phyloP scores from a whole-genome alignment of 768 basidiomycete species.

The Boletus sp. region DNA sequence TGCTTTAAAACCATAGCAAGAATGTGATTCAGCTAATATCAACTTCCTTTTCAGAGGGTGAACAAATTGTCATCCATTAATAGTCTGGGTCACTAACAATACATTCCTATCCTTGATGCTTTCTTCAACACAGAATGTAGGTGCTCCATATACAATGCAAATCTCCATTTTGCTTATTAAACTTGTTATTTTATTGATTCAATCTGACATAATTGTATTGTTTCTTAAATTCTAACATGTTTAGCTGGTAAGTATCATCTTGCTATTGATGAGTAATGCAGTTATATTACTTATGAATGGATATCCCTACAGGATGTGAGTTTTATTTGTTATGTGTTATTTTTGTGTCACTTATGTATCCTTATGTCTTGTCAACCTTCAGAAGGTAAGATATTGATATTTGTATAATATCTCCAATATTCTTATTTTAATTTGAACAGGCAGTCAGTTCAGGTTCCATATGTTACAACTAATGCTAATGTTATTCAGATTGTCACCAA shows the following conservation, averaged over 20 bases:
- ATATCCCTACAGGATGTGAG: background rate
- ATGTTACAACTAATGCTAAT: background rate
- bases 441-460: background rate
- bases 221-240: background rate
- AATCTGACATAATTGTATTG: background rate
- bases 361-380: background rate
- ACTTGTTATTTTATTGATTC: background rate
- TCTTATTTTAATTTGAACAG: background rate
- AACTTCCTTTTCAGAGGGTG: background rate
- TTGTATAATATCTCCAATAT: background rate
- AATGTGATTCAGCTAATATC: background rate
- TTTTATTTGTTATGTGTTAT: background rate
- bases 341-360: background rate
- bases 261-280: no score
- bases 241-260: background rate
- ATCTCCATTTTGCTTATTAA: background rate
- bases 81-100: background rate
- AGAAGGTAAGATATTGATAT: background rate
- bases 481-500: background rate
- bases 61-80: background rate
- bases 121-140: background rate
- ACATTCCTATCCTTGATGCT: background rate
- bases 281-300: background rate
- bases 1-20: background rate
- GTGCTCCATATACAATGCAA: background rate